Evolutionary conservation across 495 filamentous ascomycete species (phyloP).

Genomic region (Penicillium pulvis): DNA sequence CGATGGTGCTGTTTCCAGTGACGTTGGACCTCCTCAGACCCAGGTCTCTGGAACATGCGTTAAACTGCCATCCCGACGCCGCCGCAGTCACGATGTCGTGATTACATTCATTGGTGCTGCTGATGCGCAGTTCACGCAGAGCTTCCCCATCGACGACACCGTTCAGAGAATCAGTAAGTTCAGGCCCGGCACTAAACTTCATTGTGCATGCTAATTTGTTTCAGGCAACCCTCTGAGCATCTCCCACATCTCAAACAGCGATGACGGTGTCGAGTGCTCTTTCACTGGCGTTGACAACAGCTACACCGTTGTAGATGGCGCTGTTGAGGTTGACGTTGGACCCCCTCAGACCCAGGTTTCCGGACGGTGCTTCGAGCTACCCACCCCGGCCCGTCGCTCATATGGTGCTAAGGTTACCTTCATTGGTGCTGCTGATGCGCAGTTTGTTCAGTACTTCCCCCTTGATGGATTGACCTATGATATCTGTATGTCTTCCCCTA

Average conservation of each 20-base stretch:
- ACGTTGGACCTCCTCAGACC: slow-evolving; percentile 42
- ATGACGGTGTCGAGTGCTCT: not conserved
- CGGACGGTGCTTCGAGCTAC: not conserved
- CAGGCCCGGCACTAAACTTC: not conserved
- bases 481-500: not conserved
- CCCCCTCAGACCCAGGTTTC: not conserved
- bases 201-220: not conserved
- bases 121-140: slow-evolving; percentile 19
- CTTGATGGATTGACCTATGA: not conserved
- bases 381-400: not conserved
- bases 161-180: slow-evolving; percentile 17
- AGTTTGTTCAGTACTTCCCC: not conserved
- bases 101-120: slow-evolving; percentile 25
- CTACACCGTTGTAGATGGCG: not conserved
- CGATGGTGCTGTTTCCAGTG: slow-evolving; percentile 19
- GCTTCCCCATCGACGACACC: slow-evolving; percentile 15
- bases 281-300: not conserved
- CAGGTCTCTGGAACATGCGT: slow-evolving; percentile 37
- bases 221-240: not conserved
- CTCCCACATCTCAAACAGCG: not conserved
- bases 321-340: not conserved
- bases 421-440: not conserved
- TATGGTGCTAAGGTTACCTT: not conserved
- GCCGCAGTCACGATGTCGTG: not conserved
- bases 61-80: slow-evolving; percentile 1